phyloP scores from a whole-genome alignment of 2,329 filamentous ascomycete species.

The Proliferodiscus dingleyae region DNA sequence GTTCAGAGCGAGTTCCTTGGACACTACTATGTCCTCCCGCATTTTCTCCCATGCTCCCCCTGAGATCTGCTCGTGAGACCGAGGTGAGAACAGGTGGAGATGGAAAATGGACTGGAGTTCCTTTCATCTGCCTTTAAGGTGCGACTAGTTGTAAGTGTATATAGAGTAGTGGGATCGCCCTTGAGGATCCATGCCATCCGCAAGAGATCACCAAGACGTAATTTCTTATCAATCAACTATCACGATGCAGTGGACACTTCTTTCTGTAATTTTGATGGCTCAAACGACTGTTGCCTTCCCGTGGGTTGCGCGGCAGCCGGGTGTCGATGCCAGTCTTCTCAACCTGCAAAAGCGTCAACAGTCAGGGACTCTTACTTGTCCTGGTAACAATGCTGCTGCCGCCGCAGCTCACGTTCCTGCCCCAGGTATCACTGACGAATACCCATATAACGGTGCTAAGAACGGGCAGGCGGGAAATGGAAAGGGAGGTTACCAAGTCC shows the following conservation, averaged over 20 bases:
- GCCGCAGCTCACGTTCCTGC: conserved; percentile 36
- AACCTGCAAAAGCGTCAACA: conserved; percentile 32
- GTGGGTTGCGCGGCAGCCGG: conserved; percentile 34
- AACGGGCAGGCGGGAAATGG: conserved; percentile 38
- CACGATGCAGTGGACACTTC: conserved; percentile 21
- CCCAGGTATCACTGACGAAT: conserved; percentile 31
- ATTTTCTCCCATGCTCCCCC: no score
- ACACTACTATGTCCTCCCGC: no score
- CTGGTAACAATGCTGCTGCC: conserved; percentile 32
- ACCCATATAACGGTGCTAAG: conserved; percentile 40
- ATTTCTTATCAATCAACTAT: no score
- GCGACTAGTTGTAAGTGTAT: no score
- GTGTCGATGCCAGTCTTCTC: conserved; percentile 34
- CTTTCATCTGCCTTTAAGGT: no score
- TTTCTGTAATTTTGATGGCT: conserved; percentile 13
- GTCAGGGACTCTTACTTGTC: conserved; percentile 20
- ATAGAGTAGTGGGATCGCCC: no score
- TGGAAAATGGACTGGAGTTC: no score
- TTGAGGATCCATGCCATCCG: no score
- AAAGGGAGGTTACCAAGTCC: conserved; percentile 40
- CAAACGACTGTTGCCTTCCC: conserved; percentile 32
- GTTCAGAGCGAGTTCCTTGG: no score
- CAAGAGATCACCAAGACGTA: no score
- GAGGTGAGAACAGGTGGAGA: no score
- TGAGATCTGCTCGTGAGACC: no score